A percentile compares a stretch with the other conserved stretches of the same genome.
Conservation (phyloP, 1,139 yeast species). For the Candida gigantensis region DNA sequence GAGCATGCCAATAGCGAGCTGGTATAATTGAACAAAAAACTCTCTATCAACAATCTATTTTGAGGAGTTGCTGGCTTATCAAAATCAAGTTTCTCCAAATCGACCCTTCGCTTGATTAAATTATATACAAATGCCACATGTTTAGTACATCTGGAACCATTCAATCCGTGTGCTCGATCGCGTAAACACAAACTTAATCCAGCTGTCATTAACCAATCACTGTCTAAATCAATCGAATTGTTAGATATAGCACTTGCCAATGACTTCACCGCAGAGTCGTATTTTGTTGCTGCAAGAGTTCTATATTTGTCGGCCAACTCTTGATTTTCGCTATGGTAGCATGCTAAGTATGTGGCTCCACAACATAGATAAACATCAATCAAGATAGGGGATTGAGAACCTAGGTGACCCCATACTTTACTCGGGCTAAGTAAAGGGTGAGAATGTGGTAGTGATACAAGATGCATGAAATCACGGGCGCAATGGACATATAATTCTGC, state of each 20-base stretch:
- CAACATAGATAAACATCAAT: constrained; percentile 13
- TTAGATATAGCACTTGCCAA: constrained; percentile 7
- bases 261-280: constrained; percentile 9
- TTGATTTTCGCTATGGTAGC: constrained; percentile 2
- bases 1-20: constrained; percentile 10
- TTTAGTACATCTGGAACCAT: constrained; percentile 13
- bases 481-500: constrained; percentile 11
- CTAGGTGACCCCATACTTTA: constrained; percentile 9
- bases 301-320: constrained; percentile 7
- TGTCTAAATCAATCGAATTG: constrained; percentile 9
- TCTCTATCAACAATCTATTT: constrained; percentile 12
- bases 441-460: constrained; percentile 12
- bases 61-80: too few relatives aligned
- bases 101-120: constrained; percentile 6
- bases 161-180: constrained; percentile 11
- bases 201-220: constrained; percentile 14
- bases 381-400: constrained; percentile 9
- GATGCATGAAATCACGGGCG: constrained; percentile 10
- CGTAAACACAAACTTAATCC: constrained; percentile 13
- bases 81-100: not conserved
- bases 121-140: constrained; percentile 12
- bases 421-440: constrained; percentile 10
- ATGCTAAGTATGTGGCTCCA: constrained; percentile 13
- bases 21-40: constrained; percentile 12
- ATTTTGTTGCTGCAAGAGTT: constrained; percentile 9